Conservation (phyloP, 768 basidiomycete species). For the Lactarius vividus region DNA sequence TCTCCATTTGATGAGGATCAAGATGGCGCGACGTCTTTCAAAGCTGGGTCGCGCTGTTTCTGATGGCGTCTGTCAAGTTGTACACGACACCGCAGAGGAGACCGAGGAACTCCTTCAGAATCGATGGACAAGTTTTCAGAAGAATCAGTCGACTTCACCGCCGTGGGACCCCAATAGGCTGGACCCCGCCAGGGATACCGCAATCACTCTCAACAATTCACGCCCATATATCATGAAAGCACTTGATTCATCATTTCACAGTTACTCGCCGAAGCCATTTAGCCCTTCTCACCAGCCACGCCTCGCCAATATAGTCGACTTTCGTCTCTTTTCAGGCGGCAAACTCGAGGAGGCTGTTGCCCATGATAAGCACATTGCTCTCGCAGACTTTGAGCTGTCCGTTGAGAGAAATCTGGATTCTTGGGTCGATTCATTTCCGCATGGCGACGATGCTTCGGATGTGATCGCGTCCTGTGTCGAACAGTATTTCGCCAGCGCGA, state of each 20-base stretch:
- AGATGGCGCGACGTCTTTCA: not conserved
- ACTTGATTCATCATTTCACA: too few relatives aligned
- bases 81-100: too few relatives aligned
- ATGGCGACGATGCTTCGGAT: not conserved
- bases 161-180: not conserved
- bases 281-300: not conserved
- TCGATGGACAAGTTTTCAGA: not conserved
- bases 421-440: not conserved
- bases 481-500: slow-evolving; percentile 3
- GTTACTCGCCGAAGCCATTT: not conserved
- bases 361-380: not conserved
- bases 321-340: not conserved
- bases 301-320: not conserved
- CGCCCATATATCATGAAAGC: too few relatives aligned
- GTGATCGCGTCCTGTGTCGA: slow-evolving; percentile 7
- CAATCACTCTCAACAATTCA: too few relatives aligned
- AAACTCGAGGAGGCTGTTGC: not conserved
- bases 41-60: not conserved
- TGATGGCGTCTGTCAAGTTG: too few relatives aligned
- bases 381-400: not conserved
- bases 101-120: too few relatives aligned
- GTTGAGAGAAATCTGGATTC: not conserved
- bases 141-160: not conserved
- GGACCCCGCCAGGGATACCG: too few relatives aligned
- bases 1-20: not conserved